Evolutionary conservation across 2,329 filamentous ascomycete species (phyloP), one percentile per base, ranked within the genome.

Genomic region (Nemania abortiva): DNA sequence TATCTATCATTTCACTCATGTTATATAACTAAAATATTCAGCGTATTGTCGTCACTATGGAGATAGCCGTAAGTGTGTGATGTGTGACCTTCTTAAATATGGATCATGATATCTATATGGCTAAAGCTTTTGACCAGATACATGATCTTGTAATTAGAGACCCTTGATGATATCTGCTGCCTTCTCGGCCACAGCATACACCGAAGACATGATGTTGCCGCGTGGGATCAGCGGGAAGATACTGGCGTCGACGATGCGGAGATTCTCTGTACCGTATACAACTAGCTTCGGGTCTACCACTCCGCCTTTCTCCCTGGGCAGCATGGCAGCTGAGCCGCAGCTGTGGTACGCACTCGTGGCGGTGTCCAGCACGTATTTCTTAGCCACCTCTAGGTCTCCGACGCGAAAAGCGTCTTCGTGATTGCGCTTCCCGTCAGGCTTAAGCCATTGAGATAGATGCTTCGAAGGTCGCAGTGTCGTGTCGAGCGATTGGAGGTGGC

Each of bases 141-240:
- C n/a, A n/a, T n/a, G n/a, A n/a, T n/a, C n/a, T n/a, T n/a, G 31
- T 34, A 34, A 5, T 34, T 34, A 34, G 5, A 34, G 31, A 34
- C 6, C 65, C 42, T 77, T 77, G 42, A 79, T 76, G 24, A 79
- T 70, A 47, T 76, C 73, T 9, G 78, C 75, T 9, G 74, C 82
- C 77, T 84, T 84, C 76, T 85, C 83, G 0, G 74, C 73, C 0
- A 77, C 72, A 7, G 73, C 75, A 66, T 73, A 76, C 0, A 77
- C 74, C 0, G 73, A 66, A 27, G 74, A 72, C 55, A 72, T 68
- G 47, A 76, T 71, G 64, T 80, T 79, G 0, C 76, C 76, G 2
- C 74, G 69, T 3, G 83, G 82, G 22, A 83, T 79, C 18, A 85
- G 66, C 1, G 84, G 84, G 20, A 84, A 80, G 24, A 84, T 78